phyloP scores from a whole-genome alignment of 768 basidiomycete genomes.

The Ramaria sp. region DNA sequence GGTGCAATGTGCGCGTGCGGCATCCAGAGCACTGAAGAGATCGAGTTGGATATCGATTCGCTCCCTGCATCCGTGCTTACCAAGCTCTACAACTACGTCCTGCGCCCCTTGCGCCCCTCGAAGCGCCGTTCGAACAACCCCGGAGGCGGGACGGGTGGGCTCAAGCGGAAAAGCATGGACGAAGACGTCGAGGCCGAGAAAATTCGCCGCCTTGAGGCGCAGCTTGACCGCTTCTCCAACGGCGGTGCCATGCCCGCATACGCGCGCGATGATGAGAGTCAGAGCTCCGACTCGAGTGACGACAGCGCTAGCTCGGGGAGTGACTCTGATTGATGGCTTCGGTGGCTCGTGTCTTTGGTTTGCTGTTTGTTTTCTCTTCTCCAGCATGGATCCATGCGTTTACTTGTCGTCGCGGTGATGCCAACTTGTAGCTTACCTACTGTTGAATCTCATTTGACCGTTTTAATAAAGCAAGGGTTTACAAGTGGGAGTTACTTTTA shows the following conservation, averaged over 20 bases:
- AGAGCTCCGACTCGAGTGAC: slow-evolving; percentile 49
- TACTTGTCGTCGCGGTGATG: not conserved
- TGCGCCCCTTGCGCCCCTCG: slow-evolving; percentile 63
- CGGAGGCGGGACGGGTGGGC: slow-evolving; percentile 78
- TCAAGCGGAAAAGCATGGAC: slow-evolving; percentile 94
- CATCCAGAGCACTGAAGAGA: slow-evolving; percentile 84
- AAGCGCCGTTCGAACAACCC: slow-evolving; percentile 61
- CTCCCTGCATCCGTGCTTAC: slow-evolving; percentile 80
- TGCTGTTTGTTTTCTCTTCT: slow-evolving; percentile 14
- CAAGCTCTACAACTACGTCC: slow-evolving; percentile 91
- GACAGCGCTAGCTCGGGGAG: slow-evolving; percentile 61
- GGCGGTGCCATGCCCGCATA: slow-evolving; percentile 28
- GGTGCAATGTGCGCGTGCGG: slow-evolving; percentile 5
- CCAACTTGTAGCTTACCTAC: too few species aligned
- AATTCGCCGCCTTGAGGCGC: slow-evolving; percentile 82
- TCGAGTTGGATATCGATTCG: slow-evolving; percentile 94
- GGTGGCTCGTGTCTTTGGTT: too few species aligned
- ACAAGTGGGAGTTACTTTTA: too few species aligned
- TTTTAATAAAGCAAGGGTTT: too few species aligned
- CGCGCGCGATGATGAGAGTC: slow-evolving; percentile 43
- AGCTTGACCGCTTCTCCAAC: slow-evolving; percentile 60
- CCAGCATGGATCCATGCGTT: not conserved
- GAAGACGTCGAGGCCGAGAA: slow-evolving; percentile 94
- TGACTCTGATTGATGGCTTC: slow-evolving; percentile 57
- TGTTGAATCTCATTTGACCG: too few species aligned